A percentile compares a stretch with the other conserved stretches of the same genome.
Evolutionary conservation across 2,329 filamentous ascomycete species (phyloP).

Genomic region (Pezicula carpinea): DNA sequence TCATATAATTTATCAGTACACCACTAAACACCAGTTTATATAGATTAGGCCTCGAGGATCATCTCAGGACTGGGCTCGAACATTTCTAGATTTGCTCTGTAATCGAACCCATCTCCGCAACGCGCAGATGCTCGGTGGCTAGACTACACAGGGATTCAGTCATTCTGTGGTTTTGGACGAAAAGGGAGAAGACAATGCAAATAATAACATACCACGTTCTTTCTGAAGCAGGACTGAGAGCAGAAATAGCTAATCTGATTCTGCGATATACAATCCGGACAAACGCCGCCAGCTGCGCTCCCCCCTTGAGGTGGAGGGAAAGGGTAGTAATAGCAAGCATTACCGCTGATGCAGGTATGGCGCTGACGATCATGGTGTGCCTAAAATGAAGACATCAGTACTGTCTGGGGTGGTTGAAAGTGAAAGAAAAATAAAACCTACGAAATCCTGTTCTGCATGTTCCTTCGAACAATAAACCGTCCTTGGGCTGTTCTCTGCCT

Average conservation of each 20-base stretch:
- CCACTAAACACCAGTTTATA: no score
- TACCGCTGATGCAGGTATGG: neutral
- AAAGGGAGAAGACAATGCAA: no score
- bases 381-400: neutral
- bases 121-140: no score
- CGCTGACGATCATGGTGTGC: neutral
- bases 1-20: no score
- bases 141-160: no score
- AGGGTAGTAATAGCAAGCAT: neutral
- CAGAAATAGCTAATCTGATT: neutral
- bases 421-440: neutral
- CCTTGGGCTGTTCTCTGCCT: neutral
- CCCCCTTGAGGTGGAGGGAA: neutral
- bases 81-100: no score
- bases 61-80: no score
- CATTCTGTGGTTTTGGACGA: no score
- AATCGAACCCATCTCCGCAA: no score
- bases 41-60: no score
- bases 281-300: neutral
- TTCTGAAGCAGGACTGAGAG: neutral
- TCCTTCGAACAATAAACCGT: neutral
- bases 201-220: neutral
- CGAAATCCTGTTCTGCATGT: constrained; percentile 1
- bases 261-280: neutral
- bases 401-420: neutral